These are phyloP conservation scores for Beauveria australis DNA, from an alignment of 2,329 filamentous ascomycete species.

Conservation along the genomic window DNA sequence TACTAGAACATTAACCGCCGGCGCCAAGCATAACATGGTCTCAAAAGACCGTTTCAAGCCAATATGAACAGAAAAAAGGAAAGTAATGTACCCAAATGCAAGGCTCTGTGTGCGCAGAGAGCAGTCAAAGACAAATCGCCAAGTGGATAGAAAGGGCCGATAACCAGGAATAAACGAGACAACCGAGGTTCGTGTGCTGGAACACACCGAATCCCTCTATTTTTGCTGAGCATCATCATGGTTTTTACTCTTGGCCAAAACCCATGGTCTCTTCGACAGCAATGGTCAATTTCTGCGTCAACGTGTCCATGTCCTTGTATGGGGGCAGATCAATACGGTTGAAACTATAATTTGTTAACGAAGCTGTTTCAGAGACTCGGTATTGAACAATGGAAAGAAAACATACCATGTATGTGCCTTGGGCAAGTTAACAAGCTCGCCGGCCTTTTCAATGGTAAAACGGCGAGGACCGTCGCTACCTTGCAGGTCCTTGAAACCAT, in stretches of 20 bases:
- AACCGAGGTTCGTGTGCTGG: not conserved
- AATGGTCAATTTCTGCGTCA: slow-evolving; percentile 87
- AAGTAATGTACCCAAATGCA: slow-evolving; percentile 12
- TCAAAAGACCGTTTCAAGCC: slow-evolving; percentile 9
- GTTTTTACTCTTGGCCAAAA: slow-evolving; percentile 87
- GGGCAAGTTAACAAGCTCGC: slow-evolving; percentile 80
- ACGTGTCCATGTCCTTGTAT: slow-evolving; percentile 79
- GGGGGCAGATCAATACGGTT: slow-evolving; percentile 92
- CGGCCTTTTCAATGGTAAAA: slow-evolving; percentile 97
- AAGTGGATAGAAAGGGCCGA: not conserved
- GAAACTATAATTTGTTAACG: slow-evolving; percentile 52
- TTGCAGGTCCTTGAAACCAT: slow-evolving; percentile 98
- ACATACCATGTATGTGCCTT: slow-evolving; percentile 97
- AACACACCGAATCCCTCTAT: slow-evolving; percentile 1
- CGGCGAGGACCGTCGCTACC: slow-evolving; percentile 90
- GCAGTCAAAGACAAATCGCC: slow-evolving; percentile 8
- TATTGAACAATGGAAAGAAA: slow-evolving; percentile 6
- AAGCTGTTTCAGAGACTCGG: slow-evolving; percentile 17
- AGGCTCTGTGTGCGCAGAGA: slow-evolving; percentile 8
- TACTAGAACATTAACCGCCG: slow-evolving; percentile 9
- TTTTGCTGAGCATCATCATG: not conserved
- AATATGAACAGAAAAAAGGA: slow-evolving; percentile 19
- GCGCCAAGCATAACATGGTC: slow-evolving; percentile 11
- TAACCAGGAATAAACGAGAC: slow-evolving; percentile 1
- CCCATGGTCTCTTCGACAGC: slow-evolving; percentile 98